Conservation (phyloP, 805 yeast genomes). For the Isabelozyma heimii region DNA sequence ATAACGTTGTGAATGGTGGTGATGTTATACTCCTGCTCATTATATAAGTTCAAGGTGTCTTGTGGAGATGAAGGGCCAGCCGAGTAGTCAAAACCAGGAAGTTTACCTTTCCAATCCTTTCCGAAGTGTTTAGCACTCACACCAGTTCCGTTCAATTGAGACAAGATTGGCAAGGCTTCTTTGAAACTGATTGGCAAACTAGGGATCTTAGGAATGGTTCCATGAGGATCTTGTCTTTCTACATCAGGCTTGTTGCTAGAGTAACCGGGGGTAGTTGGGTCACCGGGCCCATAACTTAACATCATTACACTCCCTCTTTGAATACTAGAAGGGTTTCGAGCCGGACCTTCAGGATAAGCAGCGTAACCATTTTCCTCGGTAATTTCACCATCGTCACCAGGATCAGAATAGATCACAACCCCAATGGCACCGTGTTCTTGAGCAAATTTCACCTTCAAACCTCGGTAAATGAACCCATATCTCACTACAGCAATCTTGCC, state of each 20-base stretch:
- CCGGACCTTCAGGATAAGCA: slow-evolving; percentile 63
- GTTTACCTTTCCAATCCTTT: slow-evolving; percentile 41
- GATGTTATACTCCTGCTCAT: slow-evolving; percentile 59
- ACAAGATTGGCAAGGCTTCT: slow-evolving; percentile 63
- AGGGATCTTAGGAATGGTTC: slow-evolving; percentile 62
- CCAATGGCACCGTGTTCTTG: slow-evolving; percentile 62
- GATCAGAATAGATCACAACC: slow-evolving; percentile 55
- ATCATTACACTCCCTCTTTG: slow-evolving; percentile 65
- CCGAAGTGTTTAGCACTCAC: slow-evolving; percentile 33
- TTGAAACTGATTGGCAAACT: slow-evolving; percentile 64
- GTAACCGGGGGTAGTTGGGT: slow-evolving; percentile 74
- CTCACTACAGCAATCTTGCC: slow-evolving; percentile 62
- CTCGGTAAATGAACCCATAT: slow-evolving; percentile 49
- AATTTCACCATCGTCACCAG: slow-evolving; percentile 57
- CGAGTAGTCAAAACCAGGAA: slow-evolving; percentile 45
- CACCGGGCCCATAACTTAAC: slow-evolving; percentile 64
- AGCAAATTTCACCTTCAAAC: slow-evolving; percentile 60
- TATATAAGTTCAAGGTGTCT: slow-evolving; percentile 50
- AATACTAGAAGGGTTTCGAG: slow-evolving; percentile 59
- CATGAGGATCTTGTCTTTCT: slow-evolving; percentile 47
- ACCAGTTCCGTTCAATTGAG: slow-evolving; percentile 59
- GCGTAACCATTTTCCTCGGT: slow-evolving; percentile 54
- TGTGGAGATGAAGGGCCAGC: slow-evolving; percentile 48
- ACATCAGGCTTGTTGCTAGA: slow-evolving; percentile 49
- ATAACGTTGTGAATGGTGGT: slow-evolving; percentile 62